Conservation (phyloP, 164 flowering plant species). For the Stephania cephalantha region DNA sequence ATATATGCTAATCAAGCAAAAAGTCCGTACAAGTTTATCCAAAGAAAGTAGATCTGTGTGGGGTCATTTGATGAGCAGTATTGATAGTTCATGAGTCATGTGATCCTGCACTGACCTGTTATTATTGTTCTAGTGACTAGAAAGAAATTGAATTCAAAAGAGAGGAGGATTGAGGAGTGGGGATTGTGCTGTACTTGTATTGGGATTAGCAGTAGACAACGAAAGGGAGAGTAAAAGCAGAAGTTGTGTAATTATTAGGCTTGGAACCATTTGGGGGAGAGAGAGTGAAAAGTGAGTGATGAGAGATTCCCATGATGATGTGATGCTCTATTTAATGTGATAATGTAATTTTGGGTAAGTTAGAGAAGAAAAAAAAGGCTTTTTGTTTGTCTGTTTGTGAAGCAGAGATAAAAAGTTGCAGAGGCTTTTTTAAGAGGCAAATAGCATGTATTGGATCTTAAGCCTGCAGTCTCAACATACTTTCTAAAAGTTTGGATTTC, state of each 20-base stretch:
- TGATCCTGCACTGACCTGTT: conserved; percentile 1
- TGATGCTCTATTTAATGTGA: not conserved
- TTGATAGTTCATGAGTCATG: not conserved
- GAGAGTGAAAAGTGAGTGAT: conserved; percentile 16
- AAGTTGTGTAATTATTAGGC: conserved; percentile 33
- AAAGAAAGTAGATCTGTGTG: not conserved
- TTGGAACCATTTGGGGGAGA: conserved; percentile 26
- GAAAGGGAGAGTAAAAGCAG: conserved; percentile 18
- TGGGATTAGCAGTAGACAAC: conserved; percentile 22
- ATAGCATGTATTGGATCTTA: conserved; percentile 57
- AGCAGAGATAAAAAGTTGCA: conserved; percentile 16
- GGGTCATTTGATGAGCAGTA: not conserved
- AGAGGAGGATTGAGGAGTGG: conserved; percentile 18
- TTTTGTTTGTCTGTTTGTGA: conserved; percentile 59
- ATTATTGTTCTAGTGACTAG: conserved; percentile 6
- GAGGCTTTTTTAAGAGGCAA: conserved; percentile 44
- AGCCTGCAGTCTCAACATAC: conserved; percentile 42
- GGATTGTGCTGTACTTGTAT: conserved; percentile 20
- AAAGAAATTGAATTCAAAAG: not conserved
- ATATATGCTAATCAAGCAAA: too few species aligned
- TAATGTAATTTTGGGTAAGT: not conserved
- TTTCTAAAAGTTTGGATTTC: conserved; percentile 69
- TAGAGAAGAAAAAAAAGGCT: conserved; percentile 22
- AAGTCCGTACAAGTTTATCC: not conserved
- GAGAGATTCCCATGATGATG: conserved; percentile 37